Evolutionary conservation across 1,139 yeast genomes (phyloP), one percentile per base, ranked within the genome.

Genomic region (Hemisphaericaspora xylanilytica): DNA sequence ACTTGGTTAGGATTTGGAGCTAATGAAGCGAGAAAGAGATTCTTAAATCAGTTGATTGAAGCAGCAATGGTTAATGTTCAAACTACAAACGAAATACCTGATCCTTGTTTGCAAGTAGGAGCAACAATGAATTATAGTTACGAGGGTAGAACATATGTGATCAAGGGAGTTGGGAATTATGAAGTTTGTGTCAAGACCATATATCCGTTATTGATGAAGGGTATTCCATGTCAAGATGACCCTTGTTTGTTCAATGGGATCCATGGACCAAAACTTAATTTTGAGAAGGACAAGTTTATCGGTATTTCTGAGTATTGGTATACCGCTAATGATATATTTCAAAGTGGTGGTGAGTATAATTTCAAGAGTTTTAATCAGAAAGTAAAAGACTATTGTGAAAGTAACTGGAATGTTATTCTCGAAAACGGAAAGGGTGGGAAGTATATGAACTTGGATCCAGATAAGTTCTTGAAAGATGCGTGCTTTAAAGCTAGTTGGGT

Each of bases 1-100:
- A 83, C 92, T 0, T 85, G 94, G 94, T 61, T 85, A 20, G 92
- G 92, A 1, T 85, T 85, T 62, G 95, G 95, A 14, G 92, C 94
- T 2, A 85, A 85, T 49, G 84, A 84, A 51, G 92, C 94, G 4
- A 61, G 90, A 35, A 71, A 66, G 46, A 65, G 94, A 42, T 83
- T 81, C 55, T 58, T 84, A 36, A 70, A 72, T 27, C 82, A 77
- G 39, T 59, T 84, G 39, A 59, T 70, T 12, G 49, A 53, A 36
- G 39, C 67, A 26, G 45, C 58, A 1, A 40, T 51, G 4, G 46
- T 67, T 61, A 53, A 51, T 30, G 54, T 59, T 0, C 38, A 44
- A 12, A 37, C 48, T 3, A 40, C 39, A 5, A 59, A 67, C 38
- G 59, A 42, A 27, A 48, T 84, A 28, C 64, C 65, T 33, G 94